Percentiles rank a stretch among this genome's conserved stretches.
phyloP scores from a whole-genome alignment of 169 alveolate genomes.

The Plasmodium blacklocki region DNA sequence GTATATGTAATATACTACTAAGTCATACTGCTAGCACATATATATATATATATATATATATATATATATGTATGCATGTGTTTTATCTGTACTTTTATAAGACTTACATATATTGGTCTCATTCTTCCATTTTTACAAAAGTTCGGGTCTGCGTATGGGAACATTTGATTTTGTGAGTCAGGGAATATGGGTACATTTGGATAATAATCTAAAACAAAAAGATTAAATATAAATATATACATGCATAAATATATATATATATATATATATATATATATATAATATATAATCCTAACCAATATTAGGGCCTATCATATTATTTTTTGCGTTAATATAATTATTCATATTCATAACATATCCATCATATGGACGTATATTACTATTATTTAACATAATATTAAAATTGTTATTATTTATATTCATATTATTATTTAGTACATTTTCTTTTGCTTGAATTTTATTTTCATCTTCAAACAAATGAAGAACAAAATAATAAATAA shows the following conservation, averaged over 20 bases:
- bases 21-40: no score
- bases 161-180: slow-evolving; percentile 25
- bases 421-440: slow-evolving; percentile 19
- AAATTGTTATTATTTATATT: not conserved
- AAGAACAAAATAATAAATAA: not conserved
- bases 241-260: not conserved
- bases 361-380: slow-evolving; percentile 52
- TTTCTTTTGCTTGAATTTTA: slow-evolving; percentile 28
- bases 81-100: not conserved
- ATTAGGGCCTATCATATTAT: slow-evolving; percentile 43
- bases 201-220: slow-evolving; percentile 19
- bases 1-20: no score
- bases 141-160: slow-evolving; percentile 16
- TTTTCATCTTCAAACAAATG: slow-evolving; percentile 13
- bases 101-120: slow-evolving; percentile 39
- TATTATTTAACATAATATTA: slow-evolving; percentile 14
- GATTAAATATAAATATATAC: not conserved
- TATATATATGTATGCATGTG: slow-evolving; percentile 1
- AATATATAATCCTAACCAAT: slow-evolving; percentile 25
- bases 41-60: not conserved
- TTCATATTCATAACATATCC: slow-evolving; percentile 38
- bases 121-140: slow-evolving; percentile 43
- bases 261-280: not conserved
- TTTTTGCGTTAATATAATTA: slow-evolving; percentile 31
- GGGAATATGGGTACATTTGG: slow-evolving; percentile 27